These are phyloP conservation scores for Eucalyptus sideroxylon DNA, from an alignment of 345 rosid genomes.

Conservation along the genomic window DNA sequence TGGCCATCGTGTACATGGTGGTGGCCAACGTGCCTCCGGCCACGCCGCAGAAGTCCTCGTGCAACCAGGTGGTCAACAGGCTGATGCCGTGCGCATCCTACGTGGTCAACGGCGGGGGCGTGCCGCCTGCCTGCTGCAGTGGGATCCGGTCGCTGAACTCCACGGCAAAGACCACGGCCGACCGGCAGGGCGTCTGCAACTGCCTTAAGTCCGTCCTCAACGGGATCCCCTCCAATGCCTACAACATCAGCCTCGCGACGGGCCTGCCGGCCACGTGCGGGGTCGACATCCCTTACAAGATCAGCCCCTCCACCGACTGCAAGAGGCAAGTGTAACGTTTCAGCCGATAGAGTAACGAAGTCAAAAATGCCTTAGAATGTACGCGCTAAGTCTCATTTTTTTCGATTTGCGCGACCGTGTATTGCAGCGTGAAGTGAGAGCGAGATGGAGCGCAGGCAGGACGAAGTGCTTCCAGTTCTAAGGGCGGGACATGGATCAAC, in stretches of 20 bases:
- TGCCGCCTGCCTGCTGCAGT: background rate
- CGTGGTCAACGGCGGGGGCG: background rate
- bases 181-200: background rate
- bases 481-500: background rate
- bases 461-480: background rate
- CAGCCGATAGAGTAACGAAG: background rate
- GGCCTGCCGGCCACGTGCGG: background rate
- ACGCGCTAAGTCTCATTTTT: background rate
- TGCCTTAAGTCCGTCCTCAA: background rate
- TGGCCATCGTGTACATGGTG: background rate
- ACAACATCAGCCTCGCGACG: background rate
- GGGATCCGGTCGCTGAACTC: background rate
- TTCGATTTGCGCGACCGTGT: background rate
- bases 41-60: background rate
- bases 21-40: background rate
- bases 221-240: background rate
- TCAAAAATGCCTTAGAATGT: background rate
- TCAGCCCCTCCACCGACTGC: conserved; percentile 4
- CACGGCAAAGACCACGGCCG: background rate
- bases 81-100: background rate
- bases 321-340: background rate
- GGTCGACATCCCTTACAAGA: background rate
- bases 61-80: background rate
- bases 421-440: background rate
- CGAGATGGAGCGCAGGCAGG: background rate